phyloP scores from a whole-genome alignment of 306 rosid genomes.

The Cicer pinnatifidum region DNA sequence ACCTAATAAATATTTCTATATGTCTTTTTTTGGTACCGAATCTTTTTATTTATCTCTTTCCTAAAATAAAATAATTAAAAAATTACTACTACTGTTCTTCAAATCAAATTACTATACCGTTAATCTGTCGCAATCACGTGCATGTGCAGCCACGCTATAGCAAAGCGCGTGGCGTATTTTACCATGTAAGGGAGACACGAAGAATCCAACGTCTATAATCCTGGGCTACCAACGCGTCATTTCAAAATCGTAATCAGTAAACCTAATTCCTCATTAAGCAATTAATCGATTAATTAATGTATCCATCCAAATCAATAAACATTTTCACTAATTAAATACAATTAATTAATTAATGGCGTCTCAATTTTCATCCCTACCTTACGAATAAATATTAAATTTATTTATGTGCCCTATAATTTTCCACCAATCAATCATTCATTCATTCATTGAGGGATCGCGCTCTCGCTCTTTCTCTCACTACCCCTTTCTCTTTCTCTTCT shows the following conservation, averaged over 20 bases:
- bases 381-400: slow-evolving; percentile 10
- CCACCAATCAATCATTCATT: slow-evolving; percentile 67
- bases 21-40: too few species aligned
- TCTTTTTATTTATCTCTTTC: too few species aligned
- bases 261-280: slow-evolving; percentile 32
- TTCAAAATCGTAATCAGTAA: slow-evolving; percentile 37
- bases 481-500: slow-evolving; percentile 37
- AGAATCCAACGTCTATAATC: slow-evolving; percentile 56
- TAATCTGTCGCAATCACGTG: background rate
- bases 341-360: slow-evolving; percentile 30
- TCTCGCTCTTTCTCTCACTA: slow-evolving; percentile 26
- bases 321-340: slow-evolving; percentile 16
- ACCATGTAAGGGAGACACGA: slow-evolving; percentile 18
- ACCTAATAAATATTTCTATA: too few species aligned
- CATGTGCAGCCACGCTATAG: background rate
- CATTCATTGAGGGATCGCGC: slow-evolving; percentile 65
- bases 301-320: slow-evolving; percentile 26
- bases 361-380: slow-evolving; percentile 23
- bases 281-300: slow-evolving; percentile 16
- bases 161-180: slow-evolving; percentile 31
- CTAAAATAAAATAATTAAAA: too few species aligned
- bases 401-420: slow-evolving; percentile 43
- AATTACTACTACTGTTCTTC: background rate
- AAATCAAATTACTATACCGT: slow-evolving; percentile 33
- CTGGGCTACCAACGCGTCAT: slow-evolving; percentile 39